Conservation (phyloP, 192 early-diverging fungal genomes). For the Chytriomyces sp. region DNA sequence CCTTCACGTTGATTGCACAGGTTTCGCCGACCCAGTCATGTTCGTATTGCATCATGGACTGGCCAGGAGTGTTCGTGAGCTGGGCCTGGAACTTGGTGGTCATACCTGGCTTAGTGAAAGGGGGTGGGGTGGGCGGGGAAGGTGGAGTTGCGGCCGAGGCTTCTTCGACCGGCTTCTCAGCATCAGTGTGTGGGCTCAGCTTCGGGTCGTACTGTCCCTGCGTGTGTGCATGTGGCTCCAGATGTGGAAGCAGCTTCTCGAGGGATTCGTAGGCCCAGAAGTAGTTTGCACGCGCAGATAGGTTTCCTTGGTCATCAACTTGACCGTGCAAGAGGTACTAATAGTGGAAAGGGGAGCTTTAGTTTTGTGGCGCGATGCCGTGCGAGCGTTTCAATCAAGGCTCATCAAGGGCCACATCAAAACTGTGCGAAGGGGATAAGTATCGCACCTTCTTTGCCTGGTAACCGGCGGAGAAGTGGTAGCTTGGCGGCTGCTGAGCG, state of each 20-base stretch:
- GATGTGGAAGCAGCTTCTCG: slow-evolving; percentile 25
- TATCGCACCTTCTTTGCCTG: slow-evolving; percentile 68
- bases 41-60: slow-evolving; percentile 91
- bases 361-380: too few species aligned
- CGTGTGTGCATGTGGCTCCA: slow-evolving; percentile 33
- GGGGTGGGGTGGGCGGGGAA: slow-evolving; percentile 34
- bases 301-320: slow-evolving; percentile 88
- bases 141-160: slow-evolving; percentile 3
- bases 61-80: slow-evolving; percentile 70
- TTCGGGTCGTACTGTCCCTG: slow-evolving; percentile 37
- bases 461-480: slow-evolving; percentile 91
- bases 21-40: slow-evolving; percentile 90
- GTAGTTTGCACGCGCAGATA: slow-evolving; percentile 82
- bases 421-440: neutral
- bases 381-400: too few species aligned
- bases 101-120: slow-evolving; percentile 28
- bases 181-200: slow-evolving; percentile 21
- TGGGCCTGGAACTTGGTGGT: slow-evolving; percentile 58
- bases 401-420: too few species aligned
- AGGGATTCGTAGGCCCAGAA: slow-evolving; percentile 68
- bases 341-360: too few species aligned
- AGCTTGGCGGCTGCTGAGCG: slow-evolving; percentile 76
- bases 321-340: slow-evolving; percentile 89
- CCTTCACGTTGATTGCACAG: slow-evolving; percentile 88
- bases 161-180: neutral